phyloP scores from a whole-genome alignment of 352 stramenopile genomes.

The Pythium coloratum region DNA sequence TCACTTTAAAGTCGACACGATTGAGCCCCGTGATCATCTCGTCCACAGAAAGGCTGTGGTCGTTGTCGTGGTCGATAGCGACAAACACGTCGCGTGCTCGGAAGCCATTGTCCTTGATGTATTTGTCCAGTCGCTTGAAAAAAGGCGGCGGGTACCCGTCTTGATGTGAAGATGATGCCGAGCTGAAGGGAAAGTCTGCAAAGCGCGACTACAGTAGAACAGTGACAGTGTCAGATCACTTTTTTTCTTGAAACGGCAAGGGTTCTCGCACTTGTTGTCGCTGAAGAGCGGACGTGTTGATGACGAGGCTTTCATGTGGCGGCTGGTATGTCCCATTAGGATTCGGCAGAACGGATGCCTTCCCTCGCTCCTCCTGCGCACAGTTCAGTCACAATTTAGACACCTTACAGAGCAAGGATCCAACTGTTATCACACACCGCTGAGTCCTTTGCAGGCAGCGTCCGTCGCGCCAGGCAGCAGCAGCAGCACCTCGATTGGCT shows the following conservation, averaged over 20 bases:
- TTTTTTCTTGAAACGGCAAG: background rate
- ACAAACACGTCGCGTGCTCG: constrained; percentile 48
- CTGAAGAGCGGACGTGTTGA: constrained; percentile 18
- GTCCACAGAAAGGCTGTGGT: constrained; percentile 37
- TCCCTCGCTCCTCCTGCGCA: background rate
- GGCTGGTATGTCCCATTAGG: constrained; percentile 15
- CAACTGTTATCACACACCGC: background rate
- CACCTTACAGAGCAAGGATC: background rate
- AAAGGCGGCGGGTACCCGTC: constrained; percentile 48
- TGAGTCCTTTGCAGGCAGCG: background rate
- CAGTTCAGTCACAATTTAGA: background rate
- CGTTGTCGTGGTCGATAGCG: constrained; percentile 46
- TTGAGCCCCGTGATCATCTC: constrained; percentile 51
- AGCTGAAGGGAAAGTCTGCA: constrained; percentile 19
- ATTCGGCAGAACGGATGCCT: background rate
- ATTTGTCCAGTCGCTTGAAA: constrained; percentile 55
- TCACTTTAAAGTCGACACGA: constrained; percentile 47
- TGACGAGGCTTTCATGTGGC: constrained; percentile 20
- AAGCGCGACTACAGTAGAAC: constrained; percentile 16
- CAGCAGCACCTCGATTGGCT: constrained; percentile 16
- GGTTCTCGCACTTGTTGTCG: constrained; percentile 13
- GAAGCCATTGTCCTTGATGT: constrained; percentile 50
- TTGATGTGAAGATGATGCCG: constrained; percentile 16
- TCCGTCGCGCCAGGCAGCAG: constrained; percentile 8
- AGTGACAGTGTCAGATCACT: no score